Evolutionary conservation across 2,329 filamentous ascomycete genomes (phyloP), one percentile per base, ranked within the genome.

Genomic region (Hypoxylon sp.): DNA sequence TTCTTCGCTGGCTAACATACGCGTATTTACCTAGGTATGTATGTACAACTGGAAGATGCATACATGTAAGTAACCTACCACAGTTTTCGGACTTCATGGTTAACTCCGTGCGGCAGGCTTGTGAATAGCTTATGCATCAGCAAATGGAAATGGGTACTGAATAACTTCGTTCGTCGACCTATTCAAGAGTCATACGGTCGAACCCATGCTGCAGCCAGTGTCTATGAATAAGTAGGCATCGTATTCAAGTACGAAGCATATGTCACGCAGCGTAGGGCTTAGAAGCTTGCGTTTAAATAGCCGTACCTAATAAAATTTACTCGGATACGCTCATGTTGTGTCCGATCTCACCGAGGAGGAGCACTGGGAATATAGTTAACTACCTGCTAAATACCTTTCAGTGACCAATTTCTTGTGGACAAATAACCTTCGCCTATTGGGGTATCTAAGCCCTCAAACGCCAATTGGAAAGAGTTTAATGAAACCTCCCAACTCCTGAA

Each of bases 361-460:
- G 30, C n/a, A 6, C 16, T 41, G 16, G 16, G n/a, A 11, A 11
- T 21, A 11, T 21, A 41, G 11, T 41, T 9, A 11, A n/a, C n/a
- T n/a, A n/a, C n/a, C 37, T 11, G 21, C 8, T 21, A 41, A 19
- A 41, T 41, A 41, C n/a, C n/a, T n/a, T n/a, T 19, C 16, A 21
- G 4, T 41, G 19, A 21, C 34, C 29, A 9, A 37, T 37, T 41
- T 34, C 12, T 23, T 27, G 14, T 43, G 16, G 27, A 21, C 29
- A 19, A 19, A 11, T 25, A 16, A 51, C 27, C 16, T 14, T 16
- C 11, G 16, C 5, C n/a, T 43, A 6, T 46, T 3, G 19, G 50
- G 61, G 55, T 64, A 64, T 64, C 48, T 54, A 27, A 23, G 16
- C 34, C n/a, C 25, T 39, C 2, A 48, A 58, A 63, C 41, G 47